phyloP scores from a whole-genome alignment of 2,329 filamentous ascomycete genomes.

The Lecanosticta acicola region DNA sequence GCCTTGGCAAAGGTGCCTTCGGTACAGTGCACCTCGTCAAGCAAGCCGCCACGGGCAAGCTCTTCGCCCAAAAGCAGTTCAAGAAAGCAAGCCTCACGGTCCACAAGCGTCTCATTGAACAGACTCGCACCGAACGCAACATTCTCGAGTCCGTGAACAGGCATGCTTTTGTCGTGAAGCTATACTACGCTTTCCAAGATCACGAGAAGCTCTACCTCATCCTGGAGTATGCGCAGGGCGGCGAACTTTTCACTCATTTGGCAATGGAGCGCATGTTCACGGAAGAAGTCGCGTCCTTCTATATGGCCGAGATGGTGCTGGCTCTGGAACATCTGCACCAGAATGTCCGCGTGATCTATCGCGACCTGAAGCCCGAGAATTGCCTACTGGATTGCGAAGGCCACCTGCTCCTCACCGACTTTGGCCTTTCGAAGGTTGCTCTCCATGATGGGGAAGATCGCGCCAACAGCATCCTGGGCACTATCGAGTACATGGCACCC shows the following conservation, averaged over 20 bases:
- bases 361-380: constrained; percentile 96
- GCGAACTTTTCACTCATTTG: constrained; percentile 93
- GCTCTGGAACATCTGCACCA: constrained; percentile 90
- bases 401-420: constrained; percentile 91
- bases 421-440: constrained; percentile 91
- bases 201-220: constrained; percentile 97
- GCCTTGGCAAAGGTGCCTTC: constrained; percentile 92
- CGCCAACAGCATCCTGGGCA: constrained; percentile 89
- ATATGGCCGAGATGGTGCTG: constrained; percentile 97
- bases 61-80: constrained; percentile 98
- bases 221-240: constrained; percentile 93
- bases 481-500: constrained; percentile 97
- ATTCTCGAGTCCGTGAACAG: constrained; percentile 94
- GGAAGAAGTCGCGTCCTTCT: constrained; percentile 84
- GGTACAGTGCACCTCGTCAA: constrained; percentile 92
- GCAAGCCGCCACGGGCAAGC: constrained; percentile 75
- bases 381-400: constrained; percentile 87
- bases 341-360: constrained; percentile 88
- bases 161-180: constrained; percentile 95
- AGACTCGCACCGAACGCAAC: constrained; percentile 92
- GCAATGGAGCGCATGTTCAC: constrained; percentile 92
- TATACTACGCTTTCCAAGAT: constrained; percentile 98
- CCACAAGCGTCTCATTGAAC: constrained; percentile 91
- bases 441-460: constrained; percentile 59
- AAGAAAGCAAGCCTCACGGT: constrained; percentile 94